Evolutionary conservation across 2,329 filamentous ascomycete species (phyloP).

Genomic region (Neocucurbitaria cava): DNA sequence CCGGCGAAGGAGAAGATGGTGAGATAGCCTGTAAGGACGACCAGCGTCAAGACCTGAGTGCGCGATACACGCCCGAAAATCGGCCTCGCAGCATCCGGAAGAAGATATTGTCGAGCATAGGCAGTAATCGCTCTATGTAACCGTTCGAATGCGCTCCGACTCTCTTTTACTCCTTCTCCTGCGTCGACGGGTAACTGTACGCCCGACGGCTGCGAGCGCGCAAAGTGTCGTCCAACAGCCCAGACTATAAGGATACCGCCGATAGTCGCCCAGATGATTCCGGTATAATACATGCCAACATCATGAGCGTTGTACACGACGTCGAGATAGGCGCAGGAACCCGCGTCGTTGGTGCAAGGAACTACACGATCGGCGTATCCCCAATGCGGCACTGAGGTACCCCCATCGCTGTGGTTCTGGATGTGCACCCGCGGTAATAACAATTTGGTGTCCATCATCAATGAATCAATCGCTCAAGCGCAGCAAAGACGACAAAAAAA

Average conservation of each 20-base stretch:
- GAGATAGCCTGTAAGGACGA: slow-evolving; percentile 67
- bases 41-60: slow-evolving; percentile 69
- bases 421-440: slow-evolving; percentile 45
- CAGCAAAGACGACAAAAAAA: slow-evolving; percentile 14
- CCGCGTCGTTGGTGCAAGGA: slow-evolving; percentile 65
- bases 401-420: slow-evolving; percentile 54
- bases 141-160: slow-evolving; percentile 32
- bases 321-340: slow-evolving; percentile 66
- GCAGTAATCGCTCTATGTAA: slow-evolving; percentile 50
- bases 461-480: not conserved
- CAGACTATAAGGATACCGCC: slow-evolving; percentile 57
- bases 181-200: slow-evolving; percentile 29
- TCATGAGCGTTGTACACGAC: slow-evolving; percentile 63
- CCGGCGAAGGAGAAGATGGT: slow-evolving; percentile 70
- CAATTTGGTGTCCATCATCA: slow-evolving; percentile 27
- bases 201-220: slow-evolving; percentile 34
- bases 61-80: slow-evolving; percentile 74
- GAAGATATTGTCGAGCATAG: slow-evolving; percentile 59
- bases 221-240: slow-evolving; percentile 44
- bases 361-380: slow-evolving; percentile 62
- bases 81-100: slow-evolving; percentile 64
- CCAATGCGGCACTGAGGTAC: slow-evolving; percentile 59
- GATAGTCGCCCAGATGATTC: slow-evolving; percentile 64
- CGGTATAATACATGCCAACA: slow-evolving; percentile 62
- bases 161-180: slow-evolving; percentile 30